Base-by-base conservation (phyloP, 1,284 basidiomycete genomes). In the Pseudozyma flocculosa region DNA sequence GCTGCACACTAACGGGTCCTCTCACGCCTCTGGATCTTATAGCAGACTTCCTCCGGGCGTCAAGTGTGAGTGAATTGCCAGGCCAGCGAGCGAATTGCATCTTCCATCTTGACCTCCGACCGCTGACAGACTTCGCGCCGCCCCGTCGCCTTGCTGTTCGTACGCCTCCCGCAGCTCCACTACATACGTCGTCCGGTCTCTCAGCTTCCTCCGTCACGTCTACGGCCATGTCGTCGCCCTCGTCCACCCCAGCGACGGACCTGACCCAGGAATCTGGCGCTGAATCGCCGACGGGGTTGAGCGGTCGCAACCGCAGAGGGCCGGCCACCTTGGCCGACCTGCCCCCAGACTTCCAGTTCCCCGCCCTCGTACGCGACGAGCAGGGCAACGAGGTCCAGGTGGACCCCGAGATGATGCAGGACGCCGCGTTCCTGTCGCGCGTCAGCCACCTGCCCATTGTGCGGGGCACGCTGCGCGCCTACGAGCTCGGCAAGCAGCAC, bases 401-500 rank as follows among this genome's bases (percentile, higher is more conserved):
- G 21, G 68, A 72, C 39, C 57, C 61, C 4, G 64, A 70, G 32
- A 67, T 70, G 58, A 68, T 72, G 68, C 54, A 63, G 41, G 70
- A 72, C 40, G 68, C 55, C 37, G 70, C 67, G 29, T 72, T 72
- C 21, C 43, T 72, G 41, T 60, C 61, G 39, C 50, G 68, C 15
- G 65, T 72, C 50, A 65, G 64, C 43, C 68, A 68, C 40, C 54
- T 70, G 10, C 84, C 85, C 0, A 73, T 89, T 42, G 85, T 91
- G 18, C 85, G 84, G 58, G 84, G 85, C 13, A 87, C 87, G 0
- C 72, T 90, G 34, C 80, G 85, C 21, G 86, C 84, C 8, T 90
- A 90, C 72, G 87, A 89, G 73, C 83, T 87, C 40, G 85, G 85
- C 43, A 90, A 89, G 78, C 86, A 86, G 21, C 86, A 84, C 58